These are phyloP conservation scores for Leccinum subtestaceum DNA, from an alignment of 768 basidiomycete genomes.

Conservation along the genomic window DNA sequence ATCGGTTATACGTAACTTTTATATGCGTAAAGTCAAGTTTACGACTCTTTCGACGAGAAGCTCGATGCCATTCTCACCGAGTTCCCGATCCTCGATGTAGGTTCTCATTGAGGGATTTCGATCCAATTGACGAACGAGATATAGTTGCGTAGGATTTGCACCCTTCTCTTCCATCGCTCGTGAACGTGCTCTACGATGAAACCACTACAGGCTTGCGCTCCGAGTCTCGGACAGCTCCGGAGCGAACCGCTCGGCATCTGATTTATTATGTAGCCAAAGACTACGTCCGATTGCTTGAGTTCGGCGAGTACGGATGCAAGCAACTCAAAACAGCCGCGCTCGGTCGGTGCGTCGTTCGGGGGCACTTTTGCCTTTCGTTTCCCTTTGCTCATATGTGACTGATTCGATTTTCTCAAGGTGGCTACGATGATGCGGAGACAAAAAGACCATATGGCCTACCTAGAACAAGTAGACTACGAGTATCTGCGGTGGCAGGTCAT, in stretches of 20 bases:
- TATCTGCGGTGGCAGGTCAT: slow-evolving; percentile 99
- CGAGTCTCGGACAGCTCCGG: slow-evolving; percentile 71
- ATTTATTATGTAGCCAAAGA: slow-evolving; percentile 98
- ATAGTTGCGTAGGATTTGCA: slow-evolving; percentile 67
- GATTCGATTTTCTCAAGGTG: slow-evolving; percentile 57
- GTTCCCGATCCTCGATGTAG: slow-evolving; percentile 95
- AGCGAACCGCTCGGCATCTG: slow-evolving; percentile 87
- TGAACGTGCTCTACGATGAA: slow-evolving; percentile 99
- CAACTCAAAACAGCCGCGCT: slow-evolving; percentile 97
- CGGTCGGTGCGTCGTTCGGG: slow-evolving; percentile 69
- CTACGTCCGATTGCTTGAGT: slow-evolving; percentile 94
- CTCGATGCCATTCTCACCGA: slow-evolving; percentile 89
- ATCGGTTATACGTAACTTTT: slow-evolving; percentile 96
- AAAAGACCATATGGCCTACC: slow-evolving; percentile 97
- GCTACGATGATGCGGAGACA: slow-evolving; percentile 98
- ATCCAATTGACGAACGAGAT: slow-evolving; percentile 3
- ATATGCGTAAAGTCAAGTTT: slow-evolving; percentile 99
- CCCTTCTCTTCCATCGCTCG: slow-evolving; percentile 90
- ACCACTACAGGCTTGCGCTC: slow-evolving; percentile 94
- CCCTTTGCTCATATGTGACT: neutral
- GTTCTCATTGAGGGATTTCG: slow-evolving; percentile 31
- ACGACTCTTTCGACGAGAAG: slow-evolving; percentile 97
- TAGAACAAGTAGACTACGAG: slow-evolving; percentile 99
- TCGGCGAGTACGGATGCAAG: slow-evolving; percentile 98
- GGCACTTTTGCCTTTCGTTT: neutral